A percentile compares a stretch with the other conserved stretches of the same genome.
Evolutionary conservation across 768 basidiomycete species (phyloP).

Genomic region (Paxillus involutus): DNA sequence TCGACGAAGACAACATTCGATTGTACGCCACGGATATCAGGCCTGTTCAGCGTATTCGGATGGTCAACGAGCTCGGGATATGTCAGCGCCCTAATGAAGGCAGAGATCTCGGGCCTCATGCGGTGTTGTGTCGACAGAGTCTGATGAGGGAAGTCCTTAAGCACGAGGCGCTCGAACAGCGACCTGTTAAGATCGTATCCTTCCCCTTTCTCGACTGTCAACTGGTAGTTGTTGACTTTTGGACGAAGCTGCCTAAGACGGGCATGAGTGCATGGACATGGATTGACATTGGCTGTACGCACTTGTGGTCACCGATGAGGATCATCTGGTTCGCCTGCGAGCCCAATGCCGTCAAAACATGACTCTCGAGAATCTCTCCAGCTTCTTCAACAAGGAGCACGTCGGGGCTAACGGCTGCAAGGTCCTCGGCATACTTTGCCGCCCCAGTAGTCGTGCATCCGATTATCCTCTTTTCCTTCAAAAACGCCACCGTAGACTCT

Average conservation of each 20-base stretch:
- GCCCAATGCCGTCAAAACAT: constrained; percentile 61
- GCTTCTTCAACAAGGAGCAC: constrained; percentile 72
- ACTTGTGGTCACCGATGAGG: constrained; percentile 78
- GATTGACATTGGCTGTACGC: constrained; percentile 16
- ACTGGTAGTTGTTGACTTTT: constrained; percentile 63
- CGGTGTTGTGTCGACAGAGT: constrained; percentile 61
- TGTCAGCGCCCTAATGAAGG: constrained; percentile 58
- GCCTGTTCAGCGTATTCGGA: constrained; percentile 44
- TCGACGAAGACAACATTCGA: constrained; percentile 64
- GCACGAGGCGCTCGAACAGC: constrained; percentile 67
- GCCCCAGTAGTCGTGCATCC: constrained; percentile 73
- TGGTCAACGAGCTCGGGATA: constrained; percentile 71
- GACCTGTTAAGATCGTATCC: constrained; percentile 69
- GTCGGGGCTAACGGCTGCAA: constrained; percentile 47
- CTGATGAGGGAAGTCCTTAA: constrained; percentile 60
- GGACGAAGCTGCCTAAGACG: constrained; percentile 65
- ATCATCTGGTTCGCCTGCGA: constrained; percentile 51
- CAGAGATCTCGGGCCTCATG: constrained; percentile 76
- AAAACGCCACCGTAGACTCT: constrained; percentile 33
- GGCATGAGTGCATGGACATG: neutral
- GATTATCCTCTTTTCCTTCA: constrained; percentile 55
- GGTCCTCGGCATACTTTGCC: constrained; percentile 53
- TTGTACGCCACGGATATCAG: constrained; percentile 52
- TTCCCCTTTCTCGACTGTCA: constrained; percentile 70
- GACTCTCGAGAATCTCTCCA: constrained; percentile 71